Base-by-base conservation (phyloP, 306 rosid species). In the Cicer yamashitae region DNA sequence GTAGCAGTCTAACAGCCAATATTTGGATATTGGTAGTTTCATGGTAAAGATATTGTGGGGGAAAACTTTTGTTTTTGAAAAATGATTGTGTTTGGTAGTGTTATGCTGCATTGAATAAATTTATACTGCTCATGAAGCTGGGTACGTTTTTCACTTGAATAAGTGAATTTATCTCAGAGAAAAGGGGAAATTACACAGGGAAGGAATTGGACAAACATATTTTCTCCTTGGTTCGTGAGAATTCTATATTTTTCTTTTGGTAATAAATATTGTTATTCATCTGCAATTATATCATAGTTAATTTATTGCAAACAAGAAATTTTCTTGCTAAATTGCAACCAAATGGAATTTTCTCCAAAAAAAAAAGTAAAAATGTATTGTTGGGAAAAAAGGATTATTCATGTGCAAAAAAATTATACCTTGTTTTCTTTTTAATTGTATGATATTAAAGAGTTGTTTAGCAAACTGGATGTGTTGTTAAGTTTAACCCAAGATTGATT, bases 1-100 rank as follows among this genome's bases (percentile, higher is more conserved):
- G 4, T 54, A 57, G 77, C 54, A 53, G 39, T 76, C 11, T 39
- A 53, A 40, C 65, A 66, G 14, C 46, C 57, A 39, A 39, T 40
- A 30, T 41, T 13, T 78, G 34, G 17, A 51, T 76, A 46, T 40
- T 48, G 67, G 68, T 68, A 25, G 43, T 53, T 72, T 54, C 67
- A 37, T 15, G 34, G 13, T 37, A 8, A 40, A 52, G 44, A 53
- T 72, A 41, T 14, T 53, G 44, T 63, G 25, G 44, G 12, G 46
- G 50, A 2, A 20, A 57, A 13, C 43, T 17, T 45, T 0, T 8
- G 43, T 44, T 44, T 65, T 12, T 8, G 15, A 18, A 50, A 70
- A 64, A 2, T 67, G 60, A 39, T 6, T 68, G 40, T 34, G 60
- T 64, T 62, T 59, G 30, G 63, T 34, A 62, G 71, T 66, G 60